phyloP scores from a whole-genome alignment of 345 rosid genomes.

The Aegle marmelos region DNA sequence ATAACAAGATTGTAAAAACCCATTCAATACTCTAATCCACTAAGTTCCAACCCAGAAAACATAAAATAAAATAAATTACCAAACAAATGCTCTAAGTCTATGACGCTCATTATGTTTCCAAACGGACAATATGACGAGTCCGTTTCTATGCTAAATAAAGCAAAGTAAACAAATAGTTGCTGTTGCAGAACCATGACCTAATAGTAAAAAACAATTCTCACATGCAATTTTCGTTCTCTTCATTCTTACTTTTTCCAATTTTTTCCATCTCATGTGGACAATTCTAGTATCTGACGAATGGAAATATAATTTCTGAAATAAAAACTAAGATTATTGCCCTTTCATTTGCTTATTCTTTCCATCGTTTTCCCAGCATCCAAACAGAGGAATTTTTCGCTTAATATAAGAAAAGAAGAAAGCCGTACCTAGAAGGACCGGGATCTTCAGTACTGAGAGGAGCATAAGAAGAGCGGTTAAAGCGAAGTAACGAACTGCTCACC shows the following conservation, averaged over 20 bases:
- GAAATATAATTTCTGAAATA: not conserved
- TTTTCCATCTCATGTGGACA: not conserved
- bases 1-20: not conserved
- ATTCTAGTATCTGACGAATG: not conserved
- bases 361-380: not conserved
- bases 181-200: not conserved
- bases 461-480: slow-evolving; percentile 43
- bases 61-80: not conserved
- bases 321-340: not conserved
- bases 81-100: not conserved
- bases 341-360: not conserved
- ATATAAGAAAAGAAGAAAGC: not conserved
- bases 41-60: not conserved
- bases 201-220: not conserved
- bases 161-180: not conserved
- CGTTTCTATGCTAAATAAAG: not conserved
- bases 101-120: not conserved
- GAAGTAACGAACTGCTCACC: slow-evolving; percentile 51
- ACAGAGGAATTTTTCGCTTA: not conserved
- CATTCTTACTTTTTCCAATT: not conserved
- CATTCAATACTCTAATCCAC: not conserved
- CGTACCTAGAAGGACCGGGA: slow-evolving; percentile 46
- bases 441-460: slow-evolving; percentile 55
- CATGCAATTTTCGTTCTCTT: not conserved
- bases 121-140: not conserved